Evolutionary conservation across 257 asterid genomes (phyloP), one percentile per base, ranked within the genome.

Genomic region (Paraleonurus japonicus): DNA sequence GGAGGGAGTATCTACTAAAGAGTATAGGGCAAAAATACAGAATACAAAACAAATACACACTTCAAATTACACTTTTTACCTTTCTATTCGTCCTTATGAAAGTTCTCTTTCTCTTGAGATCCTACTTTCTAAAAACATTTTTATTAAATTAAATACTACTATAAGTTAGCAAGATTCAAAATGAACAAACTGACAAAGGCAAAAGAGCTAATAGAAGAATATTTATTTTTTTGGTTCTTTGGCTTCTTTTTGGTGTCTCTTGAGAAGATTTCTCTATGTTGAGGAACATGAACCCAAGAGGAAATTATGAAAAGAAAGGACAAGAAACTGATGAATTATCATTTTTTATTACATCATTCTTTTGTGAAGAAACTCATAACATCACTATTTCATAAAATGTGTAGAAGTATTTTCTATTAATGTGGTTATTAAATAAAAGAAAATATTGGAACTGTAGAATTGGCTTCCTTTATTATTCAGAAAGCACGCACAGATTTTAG

Each of bases 91-190:
- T 85, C 90, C 85, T 88, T 48, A 65, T 79, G n/a, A 54, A 96
- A 88, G 80, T 53, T 81, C 76, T 94, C 96, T 81, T 94, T 61
- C n/a, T 95, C 98, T 84, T 95, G 97, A 58, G 97, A 88, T 80
- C 76, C 87, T 28, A 82, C 55, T 76, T 88, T 88, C 97, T 95
- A 62, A 51, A 64, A 58, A 58, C n/a, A n/a, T n/a, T n/a, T n/a
- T n/a, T n/a, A n/a, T n/a, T n/a, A 19, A 53, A 50, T 12, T 62
- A 9, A 69, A 72, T 57, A 62, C 65, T 24, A n/a, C n/a, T n/a
- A n/a, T 26, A 63, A 37, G 23, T 74, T 53, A 62, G 82, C 75
- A 65, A 67, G 75, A 78, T 16, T 60, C 43, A 35, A 35, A 8
- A 33, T 7, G 12, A 35, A 35, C 43, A 27, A 28, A 70, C 62